These are phyloP conservation scores for Vitis vinifera DNA, from an alignment of 164 flowering plant species.

Conservation along the genomic window DNA sequence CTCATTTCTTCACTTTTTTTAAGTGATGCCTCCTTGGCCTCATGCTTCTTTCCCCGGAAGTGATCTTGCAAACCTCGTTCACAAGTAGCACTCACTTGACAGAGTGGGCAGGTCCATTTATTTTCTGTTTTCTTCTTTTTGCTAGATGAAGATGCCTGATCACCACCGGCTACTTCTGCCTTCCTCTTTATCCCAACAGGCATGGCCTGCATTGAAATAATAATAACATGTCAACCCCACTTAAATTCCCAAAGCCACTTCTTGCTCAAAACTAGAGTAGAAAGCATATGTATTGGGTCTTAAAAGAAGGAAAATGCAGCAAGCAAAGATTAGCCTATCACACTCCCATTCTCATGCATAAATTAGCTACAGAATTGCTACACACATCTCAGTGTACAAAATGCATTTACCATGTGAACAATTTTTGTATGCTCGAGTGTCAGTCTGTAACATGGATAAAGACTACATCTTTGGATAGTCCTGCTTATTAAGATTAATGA, in stretches of 20 bases:
- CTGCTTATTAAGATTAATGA: too few relatives aligned
- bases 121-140: conserved; percentile 15
- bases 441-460: too few relatives aligned
- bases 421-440: too few relatives aligned
- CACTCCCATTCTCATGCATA: too few relatives aligned
- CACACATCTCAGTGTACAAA: too few relatives aligned
- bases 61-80: conserved; percentile 27
- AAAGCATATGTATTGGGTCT: too few relatives aligned
- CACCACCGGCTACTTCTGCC: conserved; percentile 1
- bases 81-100: conserved; percentile 30
- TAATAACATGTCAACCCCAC: background rate
- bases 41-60: conserved; percentile 36
- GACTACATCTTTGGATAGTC: too few relatives aligned
- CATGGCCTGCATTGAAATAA: conserved; percentile 20
- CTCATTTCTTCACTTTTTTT: background rate
- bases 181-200: conserved; percentile 23
- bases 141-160: background rate
- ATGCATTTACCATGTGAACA: too few relatives aligned
- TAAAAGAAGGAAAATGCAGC: background rate
- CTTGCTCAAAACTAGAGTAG: too few relatives aligned
- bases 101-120: conserved; percentile 36
- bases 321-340: too few relatives aligned
- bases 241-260: too few relatives aligned
- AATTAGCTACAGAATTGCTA: too few relatives aligned
- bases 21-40: conserved; percentile 26